Conservation (phyloP, 352 stramenopile genomes). For the Phytophthora colocasiae region DNA sequence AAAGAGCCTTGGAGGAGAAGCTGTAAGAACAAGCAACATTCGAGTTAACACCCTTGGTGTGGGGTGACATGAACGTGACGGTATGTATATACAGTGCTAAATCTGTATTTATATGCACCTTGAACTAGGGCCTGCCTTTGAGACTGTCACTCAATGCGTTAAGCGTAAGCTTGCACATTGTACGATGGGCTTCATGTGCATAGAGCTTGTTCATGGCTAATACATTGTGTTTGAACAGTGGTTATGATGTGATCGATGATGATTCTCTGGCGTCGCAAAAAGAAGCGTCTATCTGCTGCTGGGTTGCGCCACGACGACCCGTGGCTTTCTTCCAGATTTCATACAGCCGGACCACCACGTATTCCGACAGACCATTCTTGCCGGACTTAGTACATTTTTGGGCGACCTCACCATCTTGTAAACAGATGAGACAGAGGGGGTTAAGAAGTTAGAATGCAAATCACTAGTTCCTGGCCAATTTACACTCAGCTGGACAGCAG, state of each 20-base stretch:
- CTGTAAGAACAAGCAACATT: too few species aligned
- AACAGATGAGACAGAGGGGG: not conserved
- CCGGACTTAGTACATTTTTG: not conserved
- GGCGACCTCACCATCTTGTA: not conserved
- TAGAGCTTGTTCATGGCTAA: not conserved
- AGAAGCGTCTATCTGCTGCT: not conserved
- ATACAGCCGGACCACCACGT: not conserved
- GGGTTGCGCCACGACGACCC: not conserved
- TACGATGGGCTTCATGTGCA: not conserved
- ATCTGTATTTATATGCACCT: too few species aligned
- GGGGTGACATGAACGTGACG: too few species aligned
- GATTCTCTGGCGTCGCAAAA: not conserved
- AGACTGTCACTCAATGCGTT: constrained; percentile 16
- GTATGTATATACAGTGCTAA: too few species aligned
- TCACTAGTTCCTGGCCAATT: not conserved
- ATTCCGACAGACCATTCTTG: not conserved
- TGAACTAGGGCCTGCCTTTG: not conserved
- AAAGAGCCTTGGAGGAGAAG: too few species aligned
- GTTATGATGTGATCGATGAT: not conserved
- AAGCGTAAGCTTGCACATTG: not conserved
- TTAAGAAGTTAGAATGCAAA: not conserved
- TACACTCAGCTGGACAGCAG: not conserved
- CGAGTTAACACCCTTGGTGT: too few species aligned
- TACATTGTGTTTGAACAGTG: not conserved
- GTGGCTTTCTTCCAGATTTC: not conserved